Conservation (phyloP, 2,329 filamentous ascomycete genomes). For the Nemania sp. region DNA sequence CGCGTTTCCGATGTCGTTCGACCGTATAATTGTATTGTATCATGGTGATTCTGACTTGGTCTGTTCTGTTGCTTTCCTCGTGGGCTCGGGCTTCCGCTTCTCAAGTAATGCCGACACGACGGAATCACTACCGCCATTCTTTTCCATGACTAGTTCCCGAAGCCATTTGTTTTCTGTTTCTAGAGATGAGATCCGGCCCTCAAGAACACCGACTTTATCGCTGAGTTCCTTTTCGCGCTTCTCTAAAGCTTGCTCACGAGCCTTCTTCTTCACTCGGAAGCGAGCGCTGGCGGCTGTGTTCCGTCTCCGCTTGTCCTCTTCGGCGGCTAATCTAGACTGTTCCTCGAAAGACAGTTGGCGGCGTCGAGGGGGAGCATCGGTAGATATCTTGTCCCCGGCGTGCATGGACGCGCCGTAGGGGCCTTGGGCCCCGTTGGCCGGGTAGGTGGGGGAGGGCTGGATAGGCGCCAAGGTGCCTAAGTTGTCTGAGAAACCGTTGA, state of each 20-base stretch:
- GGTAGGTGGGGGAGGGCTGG: slow-evolving; percentile 55
- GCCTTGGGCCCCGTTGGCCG: slow-evolving; percentile 43
- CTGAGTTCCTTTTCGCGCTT: slow-evolving; percentile 80
- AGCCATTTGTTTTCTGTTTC: slow-evolving; percentile 54
- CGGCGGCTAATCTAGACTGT: slow-evolving; percentile 71
- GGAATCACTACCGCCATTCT: slow-evolving; percentile 66
- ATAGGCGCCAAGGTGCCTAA: slow-evolving; percentile 52
- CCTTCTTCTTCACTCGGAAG: slow-evolving; percentile 95
- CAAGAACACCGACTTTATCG: slow-evolving; percentile 74
- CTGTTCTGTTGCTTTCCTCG: slow-evolving; percentile 29
- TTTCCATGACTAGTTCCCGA: slow-evolving; percentile 75
- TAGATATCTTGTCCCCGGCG: slow-evolving; percentile 48
- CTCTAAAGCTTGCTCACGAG: slow-evolving; percentile 84
- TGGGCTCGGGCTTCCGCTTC: slow-evolving; percentile 47
- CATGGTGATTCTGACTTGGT: slow-evolving; percentile 22
- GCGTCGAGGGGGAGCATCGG: slow-evolving; percentile 47
- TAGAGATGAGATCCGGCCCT: slow-evolving; percentile 70
- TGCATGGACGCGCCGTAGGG: slow-evolving; percentile 38
- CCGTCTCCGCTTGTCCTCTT: slow-evolving; percentile 86
- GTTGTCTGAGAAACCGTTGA: slow-evolving; percentile 50
- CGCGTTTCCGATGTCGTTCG: slow-evolving; percentile 9
- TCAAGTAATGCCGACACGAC: slow-evolving; percentile 56
- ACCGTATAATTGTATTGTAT: neutral
- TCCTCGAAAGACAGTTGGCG: slow-evolving; percentile 67
- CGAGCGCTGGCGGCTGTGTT: slow-evolving; percentile 88